Conservation (phyloP, 2,329 filamentous ascomycete species). For the Coleophoma crateriformis region DNA sequence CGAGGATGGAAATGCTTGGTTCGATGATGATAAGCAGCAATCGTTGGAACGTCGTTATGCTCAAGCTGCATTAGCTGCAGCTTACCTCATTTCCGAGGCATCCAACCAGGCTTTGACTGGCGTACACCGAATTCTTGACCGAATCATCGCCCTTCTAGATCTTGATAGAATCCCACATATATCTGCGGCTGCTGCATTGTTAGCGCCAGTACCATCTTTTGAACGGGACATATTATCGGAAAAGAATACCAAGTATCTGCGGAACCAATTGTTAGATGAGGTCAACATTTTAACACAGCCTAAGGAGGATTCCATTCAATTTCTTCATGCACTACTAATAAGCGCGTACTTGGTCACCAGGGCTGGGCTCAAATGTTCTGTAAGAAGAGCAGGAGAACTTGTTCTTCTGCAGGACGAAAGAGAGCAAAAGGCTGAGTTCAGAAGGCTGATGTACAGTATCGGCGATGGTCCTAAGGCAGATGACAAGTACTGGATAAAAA, state of each 20-base stretch:
- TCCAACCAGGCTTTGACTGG: slow-evolving; percentile 52
- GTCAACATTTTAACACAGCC: slow-evolving; percentile 63
- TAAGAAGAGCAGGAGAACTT: slow-evolving; percentile 55
- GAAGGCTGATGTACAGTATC: slow-evolving; percentile 39
- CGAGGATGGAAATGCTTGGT: slow-evolving; percentile 42
- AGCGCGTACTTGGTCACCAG: slow-evolving; percentile 52
- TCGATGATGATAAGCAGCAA: slow-evolving; percentile 54
- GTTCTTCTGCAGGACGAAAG: slow-evolving; percentile 55
- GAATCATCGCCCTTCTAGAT: slow-evolving; percentile 54
- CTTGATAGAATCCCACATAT: slow-evolving; percentile 50
- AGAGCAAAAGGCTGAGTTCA: slow-evolving; percentile 57
- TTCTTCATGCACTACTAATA: slow-evolving; percentile 59
- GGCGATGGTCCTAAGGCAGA: slow-evolving; percentile 42
- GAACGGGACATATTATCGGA: slow-evolving; percentile 28
- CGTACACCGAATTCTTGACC: slow-evolving; percentile 54
- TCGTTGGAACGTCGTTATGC: slow-evolving; percentile 61
- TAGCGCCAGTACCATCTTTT: slow-evolving; percentile 35
- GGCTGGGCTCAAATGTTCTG: slow-evolving; percentile 40
- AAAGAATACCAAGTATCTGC: slow-evolving; percentile 38
- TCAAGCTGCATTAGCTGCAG: slow-evolving; percentile 60
- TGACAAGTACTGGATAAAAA: slow-evolving; percentile 56
- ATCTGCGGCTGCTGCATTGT: slow-evolving; percentile 38
- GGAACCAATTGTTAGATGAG: slow-evolving; percentile 48
- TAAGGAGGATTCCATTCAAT: slow-evolving; percentile 43
- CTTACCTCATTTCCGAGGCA: slow-evolving; percentile 60